Base-by-base conservation (phyloP, 805 yeast genomes). In the Kluyveromyces wickerhamii region DNA sequence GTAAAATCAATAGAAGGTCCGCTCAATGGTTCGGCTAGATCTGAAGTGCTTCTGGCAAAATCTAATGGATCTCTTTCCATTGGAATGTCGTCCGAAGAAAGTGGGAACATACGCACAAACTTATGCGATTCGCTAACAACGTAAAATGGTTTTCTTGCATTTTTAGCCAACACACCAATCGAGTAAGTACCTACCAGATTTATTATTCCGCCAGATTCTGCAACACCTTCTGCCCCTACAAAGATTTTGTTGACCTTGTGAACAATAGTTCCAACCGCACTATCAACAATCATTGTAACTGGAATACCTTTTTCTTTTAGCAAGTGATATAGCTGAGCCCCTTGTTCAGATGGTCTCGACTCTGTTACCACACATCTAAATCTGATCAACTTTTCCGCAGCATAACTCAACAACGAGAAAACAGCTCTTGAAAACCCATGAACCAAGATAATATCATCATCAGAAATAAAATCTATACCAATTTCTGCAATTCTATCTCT, bases 201-300 rank as follows among this genome's bases (percentile, higher is more conserved):
- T 47, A 92, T 89, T 31, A 94, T 86, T 21, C 99, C 99, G 37
- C 99, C 99, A 56, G 94, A 81, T 64, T 92, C 99, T 3, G 95
- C 95, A 3, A 92, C 99, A 47, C 99, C 99, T 61, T 92, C 98
- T 1, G 98, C 98, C 36, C 99, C 99, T 45, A 92, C 92, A 44
- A 92, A 72, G 4, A 92, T 83, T 59, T 92, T 89, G 62, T 89
- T 94, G 10, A 88, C 87, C 57, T 83, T 82, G 57, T 86, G 88
- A 39, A 92, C 78, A 24, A 87, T 85, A 47, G 78, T 86, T 0
- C 97, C 97, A 10, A 89, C 96, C 6, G 95, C 94, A 35, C 86
- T 77, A 55, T 92, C 99, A 12, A 85, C 88, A 32, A 92, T 83
- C 34, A 87, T 68, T 34, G 85, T 78, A 9, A 81, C 92, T 1